Evolutionary conservation across 805 yeast species (phyloP).

Genomic region (Candida pseudoglaebosa): DNA sequence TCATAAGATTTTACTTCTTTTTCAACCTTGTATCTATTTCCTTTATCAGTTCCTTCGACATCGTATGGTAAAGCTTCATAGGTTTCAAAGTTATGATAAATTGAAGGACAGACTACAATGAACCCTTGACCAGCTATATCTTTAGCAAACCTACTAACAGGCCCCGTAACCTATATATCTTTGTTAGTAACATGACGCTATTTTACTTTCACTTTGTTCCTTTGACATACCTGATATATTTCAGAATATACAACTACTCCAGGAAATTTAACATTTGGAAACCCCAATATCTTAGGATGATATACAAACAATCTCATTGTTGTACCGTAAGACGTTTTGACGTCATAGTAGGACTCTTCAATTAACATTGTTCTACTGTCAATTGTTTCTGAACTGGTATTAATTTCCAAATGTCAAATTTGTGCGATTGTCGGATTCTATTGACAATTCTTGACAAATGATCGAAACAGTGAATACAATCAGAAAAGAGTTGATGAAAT

Average conservation of each 20-base stretch:
- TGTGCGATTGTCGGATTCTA: background rate
- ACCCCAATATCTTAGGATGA: slow-evolving; percentile 66
- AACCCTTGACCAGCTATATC: slow-evolving; percentile 78
- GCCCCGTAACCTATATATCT: slow-evolving; percentile 54
- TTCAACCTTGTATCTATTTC: slow-evolving; percentile 61
- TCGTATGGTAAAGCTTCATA: slow-evolving; percentile 68
- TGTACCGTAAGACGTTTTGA: slow-evolving; percentile 61
- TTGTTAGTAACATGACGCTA: slow-evolving; percentile 11
- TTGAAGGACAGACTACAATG: slow-evolving; percentile 74
- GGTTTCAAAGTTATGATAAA: slow-evolving; percentile 69
- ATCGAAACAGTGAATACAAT: no score
- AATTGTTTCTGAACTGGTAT: background rate
- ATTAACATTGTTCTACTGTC: slow-evolving; percentile 52
- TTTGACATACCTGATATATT: slow-evolving; percentile 64
- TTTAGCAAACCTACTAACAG: slow-evolving; percentile 73
- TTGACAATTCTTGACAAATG: no score
- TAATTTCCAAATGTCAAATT: no score
- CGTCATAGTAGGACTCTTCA: slow-evolving; percentile 61
- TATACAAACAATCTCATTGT: slow-evolving; percentile 61
- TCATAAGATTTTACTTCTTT: slow-evolving; percentile 72
- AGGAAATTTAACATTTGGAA: slow-evolving; percentile 77
- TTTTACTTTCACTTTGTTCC: no score
- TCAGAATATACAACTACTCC: slow-evolving; percentile 78
- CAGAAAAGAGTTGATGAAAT: no score
- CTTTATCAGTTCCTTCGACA: slow-evolving; percentile 68